Percentiles rank a stretch among this genome's conserved stretches.
phyloP scores from a whole-genome alignment of 192 early-diverging fungal genomes.

The Coemansia sp. region DNA sequence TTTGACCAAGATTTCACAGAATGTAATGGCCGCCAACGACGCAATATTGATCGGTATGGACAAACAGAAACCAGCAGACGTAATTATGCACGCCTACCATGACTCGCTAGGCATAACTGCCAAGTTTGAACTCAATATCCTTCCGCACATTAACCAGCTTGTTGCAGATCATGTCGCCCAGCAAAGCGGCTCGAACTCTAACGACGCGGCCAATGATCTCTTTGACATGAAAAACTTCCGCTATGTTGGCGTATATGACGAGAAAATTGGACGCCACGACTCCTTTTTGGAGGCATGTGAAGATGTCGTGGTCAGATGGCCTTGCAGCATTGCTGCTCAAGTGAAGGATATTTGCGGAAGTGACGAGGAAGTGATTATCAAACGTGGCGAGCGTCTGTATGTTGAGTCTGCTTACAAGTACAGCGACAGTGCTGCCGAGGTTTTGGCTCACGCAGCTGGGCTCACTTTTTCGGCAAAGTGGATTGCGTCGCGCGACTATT shows the following conservation, averaged over 20 bases:
- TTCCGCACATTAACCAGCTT: conserved; percentile 75
- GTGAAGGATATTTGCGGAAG: conserved; percentile 22
- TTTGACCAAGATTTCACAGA: conserved; percentile 56
- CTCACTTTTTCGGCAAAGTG: conserved; percentile 56
- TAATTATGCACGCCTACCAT: conserved; percentile 81
- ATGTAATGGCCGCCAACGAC: conserved; percentile 67
- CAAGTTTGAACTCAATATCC: conserved; percentile 83
- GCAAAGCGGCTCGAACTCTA: not conserved
- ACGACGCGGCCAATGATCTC: conserved; percentile 18
- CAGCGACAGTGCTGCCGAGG: conserved; percentile 54
- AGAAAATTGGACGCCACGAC: conserved; percentile 71
- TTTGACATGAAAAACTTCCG: conserved; percentile 66
- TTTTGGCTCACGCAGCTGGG: conserved; percentile 54
- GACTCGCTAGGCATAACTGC: conserved; percentile 74
- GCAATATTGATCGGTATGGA: conserved; percentile 85
- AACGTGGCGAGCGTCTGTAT: conserved; percentile 79
- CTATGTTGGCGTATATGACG: conserved; percentile 77
- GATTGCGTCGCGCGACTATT: conserved; percentile 57
- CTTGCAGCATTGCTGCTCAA: conserved; percentile 10
- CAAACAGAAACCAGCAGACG: conserved; percentile 66
- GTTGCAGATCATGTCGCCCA: conserved; percentile 46
- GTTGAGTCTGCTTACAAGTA: conserved; percentile 92
- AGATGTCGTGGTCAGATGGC: conserved; percentile 57
- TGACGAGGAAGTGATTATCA: conserved; percentile 49
- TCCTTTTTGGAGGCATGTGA: conserved; percentile 70